A percentile compares a stretch with the other conserved stretches of the same genome.
Evolutionary conservation across 139 green algal species (phyloP).

Genomic region (Ettlia oleoabundans): DNA sequence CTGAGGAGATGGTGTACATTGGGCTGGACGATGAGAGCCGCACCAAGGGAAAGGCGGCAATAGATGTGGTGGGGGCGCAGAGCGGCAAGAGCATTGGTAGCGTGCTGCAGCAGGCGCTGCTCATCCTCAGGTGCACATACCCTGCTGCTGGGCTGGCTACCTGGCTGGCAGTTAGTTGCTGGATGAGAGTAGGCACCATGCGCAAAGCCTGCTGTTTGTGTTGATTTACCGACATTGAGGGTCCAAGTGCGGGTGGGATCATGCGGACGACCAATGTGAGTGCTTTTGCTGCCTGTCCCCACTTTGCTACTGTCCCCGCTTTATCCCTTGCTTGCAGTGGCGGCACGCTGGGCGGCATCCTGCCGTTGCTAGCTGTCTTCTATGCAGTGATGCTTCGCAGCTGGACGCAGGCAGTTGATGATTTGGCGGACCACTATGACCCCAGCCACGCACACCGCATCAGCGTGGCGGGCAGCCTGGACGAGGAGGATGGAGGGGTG

Average conservation of each 20-base stretch:
- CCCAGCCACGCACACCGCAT: constrained; percentile 41
- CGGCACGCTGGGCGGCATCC: constrained; percentile 68
- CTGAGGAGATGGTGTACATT: constrained; percentile 95
- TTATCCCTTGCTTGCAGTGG: constrained; percentile 30
- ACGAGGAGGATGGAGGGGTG: constrained; percentile 20
- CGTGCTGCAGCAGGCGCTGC: constrained; percentile 75
- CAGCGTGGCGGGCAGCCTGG: constrained; percentile 37
- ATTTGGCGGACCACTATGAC: constrained; percentile 50
- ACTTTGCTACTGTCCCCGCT: neutral
- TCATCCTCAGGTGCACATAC: constrained; percentile 45
- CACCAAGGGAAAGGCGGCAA: constrained; percentile 86
- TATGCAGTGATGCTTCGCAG: constrained; percentile 75
- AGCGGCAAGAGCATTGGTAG: constrained; percentile 71
- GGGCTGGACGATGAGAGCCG: constrained; percentile 73
- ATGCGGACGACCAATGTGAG: too few relatives aligned
- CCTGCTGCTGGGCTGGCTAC: neutral
- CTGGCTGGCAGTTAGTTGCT: neutral
- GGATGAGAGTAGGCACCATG: too few relatives aligned
- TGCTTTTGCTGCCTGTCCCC: neutral
- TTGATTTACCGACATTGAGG: too few relatives aligned
- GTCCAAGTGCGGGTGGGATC: too few relatives aligned
- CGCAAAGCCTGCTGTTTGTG: too few relatives aligned
- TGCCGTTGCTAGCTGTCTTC: constrained; percentile 76
- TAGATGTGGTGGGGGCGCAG: constrained; percentile 91
- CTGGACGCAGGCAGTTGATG: constrained; percentile 59